A percentile compares a stretch with the other conserved stretches of the same genome.
phyloP scores from a whole-genome alignment of 2,329 filamentous ascomycete genomes.

The Xylariaceae sp. region DNA sequence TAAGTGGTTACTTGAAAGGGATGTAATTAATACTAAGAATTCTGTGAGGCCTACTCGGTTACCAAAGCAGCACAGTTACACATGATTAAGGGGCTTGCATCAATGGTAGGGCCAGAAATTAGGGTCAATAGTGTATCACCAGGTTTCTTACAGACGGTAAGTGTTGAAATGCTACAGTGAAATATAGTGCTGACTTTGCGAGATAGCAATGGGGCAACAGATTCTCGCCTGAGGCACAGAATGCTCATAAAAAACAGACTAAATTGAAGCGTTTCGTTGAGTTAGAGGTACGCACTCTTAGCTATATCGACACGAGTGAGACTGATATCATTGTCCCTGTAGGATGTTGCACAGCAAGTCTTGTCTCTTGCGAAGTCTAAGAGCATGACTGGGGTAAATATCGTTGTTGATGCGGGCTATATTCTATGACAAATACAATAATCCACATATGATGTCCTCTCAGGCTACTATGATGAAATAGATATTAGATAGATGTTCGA shows the following conservation, averaged over 20 bases:
- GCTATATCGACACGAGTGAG: neutral
- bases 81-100: slow-evolving; percentile 52
- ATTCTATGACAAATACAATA: slow-evolving; percentile 6
- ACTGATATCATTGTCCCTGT: slow-evolving; percentile 38
- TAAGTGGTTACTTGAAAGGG: slow-evolving; percentile 25
- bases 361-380: slow-evolving; percentile 46
- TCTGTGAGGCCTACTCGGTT: slow-evolving; percentile 64
- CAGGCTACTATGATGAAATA: no score
- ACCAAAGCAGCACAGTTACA: slow-evolving; percentile 72
- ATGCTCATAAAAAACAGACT: slow-evolving; percentile 52
- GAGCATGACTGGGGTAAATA: slow-evolving; percentile 52
- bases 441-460: no score
- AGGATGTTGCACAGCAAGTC: slow-evolving; percentile 56
- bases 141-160: slow-evolving; percentile 30
- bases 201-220: slow-evolving; percentile 59
- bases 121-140: slow-evolving; percentile 60
- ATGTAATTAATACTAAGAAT: neutral
- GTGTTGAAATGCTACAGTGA: slow-evolving; percentile 7
- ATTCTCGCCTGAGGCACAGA: slow-evolving; percentile 57
- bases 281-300: neutral
- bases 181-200: slow-evolving; percentile 17
- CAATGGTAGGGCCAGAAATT: slow-evolving; percentile 51
- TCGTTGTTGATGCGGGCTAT: slow-evolving; percentile 47
- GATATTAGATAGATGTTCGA: no score
- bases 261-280: slow-evolving; percentile 55